Evolutionary conservation across 345 rosid genomes (phyloP).

Genomic region (Alliaria petiolata): DNA sequence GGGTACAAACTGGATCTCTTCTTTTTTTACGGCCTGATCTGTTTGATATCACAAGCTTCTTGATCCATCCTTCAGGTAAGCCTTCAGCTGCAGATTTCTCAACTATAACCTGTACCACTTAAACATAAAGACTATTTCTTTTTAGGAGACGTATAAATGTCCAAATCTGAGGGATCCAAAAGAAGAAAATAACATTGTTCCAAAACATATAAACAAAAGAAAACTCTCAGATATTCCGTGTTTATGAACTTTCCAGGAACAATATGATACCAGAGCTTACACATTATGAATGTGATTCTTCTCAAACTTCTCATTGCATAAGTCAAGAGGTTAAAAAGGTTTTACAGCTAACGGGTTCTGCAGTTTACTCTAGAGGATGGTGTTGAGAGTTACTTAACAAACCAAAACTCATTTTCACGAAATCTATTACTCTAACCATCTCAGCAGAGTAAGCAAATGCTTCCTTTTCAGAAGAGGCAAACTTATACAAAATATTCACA

Average conservation of each 20-base stretch:
- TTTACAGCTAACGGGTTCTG: not conserved
- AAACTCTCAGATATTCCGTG: not conserved
- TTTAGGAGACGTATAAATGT: not conserved
- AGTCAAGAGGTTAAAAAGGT: not conserved
- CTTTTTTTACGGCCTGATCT: constrained; percentile 50
- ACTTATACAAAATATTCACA: not conserved
- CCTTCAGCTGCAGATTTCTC: constrained; percentile 70
- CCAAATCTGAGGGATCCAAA: not conserved
- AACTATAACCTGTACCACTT: constrained; percentile 48
- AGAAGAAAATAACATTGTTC: not conserved
- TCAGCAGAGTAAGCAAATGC: not conserved
- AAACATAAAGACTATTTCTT: constrained; percentile 26
- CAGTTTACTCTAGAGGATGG: not conserved
- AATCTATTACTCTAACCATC: not conserved
- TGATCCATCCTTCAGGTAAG: constrained; percentile 84
- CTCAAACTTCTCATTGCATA: not conserved
- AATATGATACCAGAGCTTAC: not conserved
- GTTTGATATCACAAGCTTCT: constrained; percentile 53
- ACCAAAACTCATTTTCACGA: not conserved
- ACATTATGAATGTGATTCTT: not conserved
- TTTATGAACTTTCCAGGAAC: not conserved
- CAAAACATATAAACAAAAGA: not conserved
- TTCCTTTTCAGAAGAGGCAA: not conserved
- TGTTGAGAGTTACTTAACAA: not conserved
- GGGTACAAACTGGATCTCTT: constrained; percentile 64